Evolutionary conservation across 108 stramenopile species (phyloP), one percentile per base, ranked within the genome.

Genomic region (Conticribra guillardii): DNA sequence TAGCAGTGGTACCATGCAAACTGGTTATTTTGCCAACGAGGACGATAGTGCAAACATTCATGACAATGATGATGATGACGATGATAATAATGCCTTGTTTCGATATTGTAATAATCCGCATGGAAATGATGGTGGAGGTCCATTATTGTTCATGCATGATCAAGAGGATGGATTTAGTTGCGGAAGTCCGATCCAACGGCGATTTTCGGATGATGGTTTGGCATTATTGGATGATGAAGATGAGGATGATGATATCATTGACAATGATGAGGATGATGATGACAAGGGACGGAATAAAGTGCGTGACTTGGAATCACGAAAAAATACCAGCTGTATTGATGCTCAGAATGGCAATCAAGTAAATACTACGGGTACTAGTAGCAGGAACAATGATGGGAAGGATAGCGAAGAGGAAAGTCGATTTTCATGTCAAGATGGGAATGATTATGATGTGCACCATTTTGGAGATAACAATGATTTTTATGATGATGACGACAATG

Each of bases 151-250:
- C 37, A 41, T 41, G 11, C 5, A 41, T 11, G 37, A 41, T 41
- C 5, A 41, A 5, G 60, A 54, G 0, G 71, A 62, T 55, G 17
- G 50, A 26, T 72, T 72, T 31, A 54, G 60, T 22, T 49, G 60
- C 0, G 61, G 71, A 18, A 72, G 60, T 55, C 71, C 71, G 17
- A 72, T 72, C n/a, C 52, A 62, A 27, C 33, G 71, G 28, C 2
- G 54, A 19, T 54, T 34, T 26, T 66, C 52, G 33, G 17, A 41
- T 21, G 65, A 54, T 24, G 53, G 26, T 21, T 55, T 47, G 41
- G 26, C 23, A 45, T 11, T 54, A 19, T 23, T n/a, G 4, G 28
- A n/a, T n/a, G 45, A 34, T 26, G 22, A 53, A 16, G 45, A 29
- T 1, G 49, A 47, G 2, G 27, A 34, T 17, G 58, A 3, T 31